Base-by-base conservation (phyloP, 2,329 filamentous ascomycete genomes). In the Neophaeococcomyces aloes region DNA sequence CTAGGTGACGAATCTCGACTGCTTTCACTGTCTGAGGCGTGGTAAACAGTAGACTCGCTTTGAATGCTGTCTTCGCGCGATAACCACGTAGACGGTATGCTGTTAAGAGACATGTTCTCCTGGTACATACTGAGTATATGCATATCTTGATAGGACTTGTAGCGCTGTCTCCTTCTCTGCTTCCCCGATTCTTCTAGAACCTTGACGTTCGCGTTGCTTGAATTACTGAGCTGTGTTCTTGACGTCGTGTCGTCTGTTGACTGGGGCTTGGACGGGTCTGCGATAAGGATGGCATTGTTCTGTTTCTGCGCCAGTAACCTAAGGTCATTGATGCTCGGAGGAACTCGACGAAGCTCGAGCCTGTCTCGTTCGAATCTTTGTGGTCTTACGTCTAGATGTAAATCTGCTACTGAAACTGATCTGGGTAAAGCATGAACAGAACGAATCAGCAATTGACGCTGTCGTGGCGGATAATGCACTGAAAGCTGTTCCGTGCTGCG, bases 91-190 rank as follows among this genome's bases (percentile, higher is more conserved):
- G 39, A 42, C 7, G 8, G 21, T 7, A 25, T 17, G 18, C 39
- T 35, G 7, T 27, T 15, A 21, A 30, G n/a, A 11, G 39, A 34
- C 17, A 7, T 7, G 18, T 31, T 34, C 10, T 42, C 29, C 8
- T 49, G 44, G 29, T 54, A 54, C 31, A 48, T 48, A n/a, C 50
- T 48, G 19, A 54, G 27, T 14, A 54, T 54, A 19, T 49, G 45
- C 11, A 51, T 31, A 31, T 46, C 50, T 18, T 51, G 42, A 13
- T 51, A 31, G 8, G 45, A 48, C 23, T 40, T 42, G 18, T 52
- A 47, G 21, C 29, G 39, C 10, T 23, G 15, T 21, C 34, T 42
- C 17, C 39, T 33, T 23, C 39, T 32, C 29, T 33, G 15, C 17
- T 21, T 42, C 23, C 25, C 34, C 29, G 7, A 7, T 11, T 42